phyloP scores from a whole-genome alignment of 345 rosid genomes.

The Reutealis trisperma region DNA sequence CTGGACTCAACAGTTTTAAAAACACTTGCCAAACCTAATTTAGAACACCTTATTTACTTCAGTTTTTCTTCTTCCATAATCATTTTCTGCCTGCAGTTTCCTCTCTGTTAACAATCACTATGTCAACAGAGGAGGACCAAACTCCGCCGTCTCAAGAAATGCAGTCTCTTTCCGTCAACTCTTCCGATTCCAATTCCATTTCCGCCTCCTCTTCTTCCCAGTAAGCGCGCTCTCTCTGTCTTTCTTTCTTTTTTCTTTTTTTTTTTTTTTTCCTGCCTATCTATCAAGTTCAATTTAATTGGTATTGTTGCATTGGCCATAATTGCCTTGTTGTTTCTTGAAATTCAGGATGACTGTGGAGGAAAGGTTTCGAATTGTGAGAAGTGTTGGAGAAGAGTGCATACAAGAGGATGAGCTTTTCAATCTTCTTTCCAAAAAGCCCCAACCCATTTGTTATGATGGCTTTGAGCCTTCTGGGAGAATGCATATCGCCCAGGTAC shows the following conservation, averaged over 20 bases:
- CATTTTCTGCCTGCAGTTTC: background rate
- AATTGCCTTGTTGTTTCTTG: background rate
- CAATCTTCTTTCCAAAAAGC: constrained; percentile 73
- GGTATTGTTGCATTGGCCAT: no score
- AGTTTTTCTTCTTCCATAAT: background rate
- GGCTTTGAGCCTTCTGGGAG: constrained; percentile 96
- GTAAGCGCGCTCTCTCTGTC: background rate
- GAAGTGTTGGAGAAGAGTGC: constrained; percentile 84
- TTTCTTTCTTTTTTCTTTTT: background rate
- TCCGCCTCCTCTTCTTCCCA: background rate
- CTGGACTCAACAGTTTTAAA: no score
- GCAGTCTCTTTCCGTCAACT: constrained; percentile 12
- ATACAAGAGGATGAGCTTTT: constrained; percentile 77
- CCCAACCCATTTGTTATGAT: constrained; percentile 81
- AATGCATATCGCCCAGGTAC: constrained; percentile 95
- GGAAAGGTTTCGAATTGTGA: constrained; percentile 66
- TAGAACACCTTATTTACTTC: no score
- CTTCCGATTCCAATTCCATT: background rate
- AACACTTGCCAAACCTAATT: background rate
- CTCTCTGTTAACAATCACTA: background rate
- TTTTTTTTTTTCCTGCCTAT: background rate
- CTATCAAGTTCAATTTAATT: background rate
- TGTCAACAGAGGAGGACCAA: constrained; percentile 10
- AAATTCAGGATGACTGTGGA: constrained; percentile 46
- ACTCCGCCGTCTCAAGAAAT: constrained; percentile 9